Evolutionary conservation across 2,329 filamentous ascomycete genomes (phyloP), one percentile per base, ranked within the genome.

Genomic region (Tolypocladium tropicale): DNA sequence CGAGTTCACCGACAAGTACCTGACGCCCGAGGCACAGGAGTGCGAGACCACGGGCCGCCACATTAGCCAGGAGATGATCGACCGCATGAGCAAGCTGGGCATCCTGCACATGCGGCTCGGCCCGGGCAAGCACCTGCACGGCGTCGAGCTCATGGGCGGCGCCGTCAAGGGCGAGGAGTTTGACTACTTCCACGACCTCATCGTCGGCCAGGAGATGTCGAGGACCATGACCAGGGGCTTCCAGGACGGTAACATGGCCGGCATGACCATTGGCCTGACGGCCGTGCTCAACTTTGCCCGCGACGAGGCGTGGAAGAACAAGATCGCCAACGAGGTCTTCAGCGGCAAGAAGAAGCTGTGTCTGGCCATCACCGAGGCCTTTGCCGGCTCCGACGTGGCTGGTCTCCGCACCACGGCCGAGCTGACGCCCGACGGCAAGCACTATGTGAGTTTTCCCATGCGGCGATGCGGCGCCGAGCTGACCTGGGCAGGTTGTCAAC

Each of bases 321-420:
- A 78, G 54, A 78, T 95, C 51, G 81, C 84, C 36, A 77, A 84
- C 37, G 88, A 94, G 64, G 85, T 90, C 50, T 80, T 95, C 61
- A 82, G 80, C 50, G 90, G 90, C 58, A 83, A 85, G 78, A 94
- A 94, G 82, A 92, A 92, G 78, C 90, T 94, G 68, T 93, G 87
- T 67, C 77, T 95, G 3, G 90, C 90, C 54, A 90, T 95, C 66
- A 94, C 90, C 1, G 90, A 95, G 72, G 90, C 90, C 0, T 94
- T 95, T 71, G 90, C 90, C 18, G 90, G 90, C 21, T 74, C 71
- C 39, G 90, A 95, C 69, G 90, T 95, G 5, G 88, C 90, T 16
- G 84, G 88, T 18, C 76, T 95, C 39, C 79, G 87, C 59, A 94
- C 90, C 0, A 94, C 89, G 0, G 89, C 89, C 1, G 79, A 79